Base-by-base conservation (phyloP, 1,139 yeast genomes). In the Taphrina confusa region DNA sequence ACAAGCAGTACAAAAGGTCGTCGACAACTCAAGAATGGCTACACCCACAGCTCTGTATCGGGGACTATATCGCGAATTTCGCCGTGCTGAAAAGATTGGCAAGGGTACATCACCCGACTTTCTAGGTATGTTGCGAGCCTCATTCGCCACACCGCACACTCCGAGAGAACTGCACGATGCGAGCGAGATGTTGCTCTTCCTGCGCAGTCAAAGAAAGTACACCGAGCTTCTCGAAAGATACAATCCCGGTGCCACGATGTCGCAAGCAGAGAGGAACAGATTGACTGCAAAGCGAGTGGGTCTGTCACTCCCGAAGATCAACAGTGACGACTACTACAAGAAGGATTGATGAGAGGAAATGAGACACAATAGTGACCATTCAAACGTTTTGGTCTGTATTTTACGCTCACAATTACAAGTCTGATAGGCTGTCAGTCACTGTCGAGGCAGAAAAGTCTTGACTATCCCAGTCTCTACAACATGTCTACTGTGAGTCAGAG, bases 201-300 rank as follows among this genome's bases (percentile, higher is more conserved):
- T 91, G 61, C 76, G 77, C 52, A 82, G 85, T 65, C 97, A 91
- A 72, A 78, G 95, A 65, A 82, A 78, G 9, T 91, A 89, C 73
- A 83, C 82, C 63, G 92, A 85, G 65, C 78, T 92, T 60, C 76
- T 91, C 57, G 94, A 87, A 65, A 79, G 95, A 66, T 91, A 91
- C 72, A 89, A 91, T 69, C 92, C 95, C 1, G 95, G 95, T 1
- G 78, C 87, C 65, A 80, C 81, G 40, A 81, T 86, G 83, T 80
- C 82, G 31, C 95, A 87, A 68, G 82, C 80, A 61, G 96, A 91
- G 64, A 83, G 85, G 62, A 84, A 91, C 25, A 77, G 83, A 67
- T 81, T 81, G 68, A 85, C 95, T 2, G 98, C 97, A 3, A 80
- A 84, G 62, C 79, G 84, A 65, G 98, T 92, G 12, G 98, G 98